These are phyloP conservation scores for Pseudocercospora musae DNA, from an alignment of 2,329 filamentous ascomycete genomes.

Conservation along the genomic window DNA sequence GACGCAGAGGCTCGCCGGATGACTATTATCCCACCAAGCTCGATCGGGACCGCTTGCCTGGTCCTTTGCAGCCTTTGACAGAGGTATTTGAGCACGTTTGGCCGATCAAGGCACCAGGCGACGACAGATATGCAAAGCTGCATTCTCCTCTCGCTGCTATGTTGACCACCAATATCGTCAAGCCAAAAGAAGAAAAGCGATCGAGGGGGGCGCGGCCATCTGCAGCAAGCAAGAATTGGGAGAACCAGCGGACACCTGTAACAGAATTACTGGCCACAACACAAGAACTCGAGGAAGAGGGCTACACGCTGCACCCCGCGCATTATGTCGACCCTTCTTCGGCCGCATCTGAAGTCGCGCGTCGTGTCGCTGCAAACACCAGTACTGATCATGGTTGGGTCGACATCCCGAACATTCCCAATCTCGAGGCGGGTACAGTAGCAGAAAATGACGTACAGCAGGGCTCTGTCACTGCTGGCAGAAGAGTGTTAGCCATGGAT, in stretches of 20 bases:
- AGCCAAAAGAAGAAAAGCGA: conserved; percentile 64
- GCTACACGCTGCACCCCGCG: conserved; percentile 80
- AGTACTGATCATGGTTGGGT: conserved; percentile 69
- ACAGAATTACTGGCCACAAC: conserved; percentile 71
- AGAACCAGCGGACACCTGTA: conserved; percentile 74
- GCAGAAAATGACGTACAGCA: conserved; percentile 69
- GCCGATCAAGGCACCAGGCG: conserved; percentile 84
- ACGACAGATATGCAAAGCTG: conserved; percentile 74
- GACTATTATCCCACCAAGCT: conserved; percentile 50
- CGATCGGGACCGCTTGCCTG: conserved; percentile 41
- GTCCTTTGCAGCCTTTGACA: conserved; percentile 59
- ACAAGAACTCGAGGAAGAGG: conserved; percentile 75
- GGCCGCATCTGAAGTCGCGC: conserved; percentile 40
- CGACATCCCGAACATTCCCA: conserved; percentile 64
- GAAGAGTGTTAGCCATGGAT: conserved; percentile 76
- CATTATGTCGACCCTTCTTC: conserved; percentile 48
- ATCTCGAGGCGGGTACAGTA: conserved; percentile 63
- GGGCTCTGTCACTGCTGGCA: conserved; percentile 79
- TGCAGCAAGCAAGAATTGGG: conserved; percentile 63
- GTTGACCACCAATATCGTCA: conserved; percentile 69
- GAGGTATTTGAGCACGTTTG: conserved; percentile 85
- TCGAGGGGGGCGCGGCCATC: conserved; percentile 59
- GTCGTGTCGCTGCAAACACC: conserved; percentile 44
- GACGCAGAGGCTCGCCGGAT: conserved; percentile 40
- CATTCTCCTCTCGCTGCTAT: conserved; percentile 86